Evolutionary conservation across 2,329 filamentous ascomycete genomes (phyloP).

Genomic region (Colletotrichum tropicale): DNA sequence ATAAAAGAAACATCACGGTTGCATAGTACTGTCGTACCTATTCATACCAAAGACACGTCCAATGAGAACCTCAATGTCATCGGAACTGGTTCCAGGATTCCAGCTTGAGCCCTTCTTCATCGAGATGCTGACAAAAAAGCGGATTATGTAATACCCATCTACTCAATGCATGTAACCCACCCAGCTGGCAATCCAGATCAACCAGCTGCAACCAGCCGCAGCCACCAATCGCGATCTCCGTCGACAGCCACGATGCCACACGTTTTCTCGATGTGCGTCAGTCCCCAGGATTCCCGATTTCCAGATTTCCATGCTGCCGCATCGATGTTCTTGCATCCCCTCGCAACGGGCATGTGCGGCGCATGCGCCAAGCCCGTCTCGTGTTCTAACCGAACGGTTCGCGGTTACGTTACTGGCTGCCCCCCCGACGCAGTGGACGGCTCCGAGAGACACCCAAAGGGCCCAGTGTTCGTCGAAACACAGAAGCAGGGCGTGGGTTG

Average conservation of each 20-base stretch:
- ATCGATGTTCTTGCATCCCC: neutral
- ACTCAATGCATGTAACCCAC: neutral
- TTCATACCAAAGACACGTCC: neutral
- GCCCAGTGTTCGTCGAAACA: neutral
- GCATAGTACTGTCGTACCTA: neutral
- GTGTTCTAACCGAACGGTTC: neutral
- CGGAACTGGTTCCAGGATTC: neutral
- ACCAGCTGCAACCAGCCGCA: neutral
- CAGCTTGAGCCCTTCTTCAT: neutral
- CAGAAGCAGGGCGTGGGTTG: neutral
- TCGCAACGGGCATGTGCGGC: neutral
- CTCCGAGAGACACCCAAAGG: neutral
- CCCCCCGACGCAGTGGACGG: neutral
- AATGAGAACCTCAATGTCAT: neutral
- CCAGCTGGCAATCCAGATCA: neutral
- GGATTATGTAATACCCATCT: neutral
- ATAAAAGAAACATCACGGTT: neutral
- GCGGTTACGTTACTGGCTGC: neutral
- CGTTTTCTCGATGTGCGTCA: conserved; percentile 4
- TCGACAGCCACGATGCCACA: neutral
- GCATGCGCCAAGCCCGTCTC: neutral
- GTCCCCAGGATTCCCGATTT: neutral
- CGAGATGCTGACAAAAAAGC: neutral
- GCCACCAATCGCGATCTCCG: neutral
- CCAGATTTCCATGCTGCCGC: neutral